Evolutionary conservation across 495 filamentous ascomycete genomes (phyloP), one percentile per base, ranked within the genome.

Genomic region (Tuber microsphaerosporum): DNA sequence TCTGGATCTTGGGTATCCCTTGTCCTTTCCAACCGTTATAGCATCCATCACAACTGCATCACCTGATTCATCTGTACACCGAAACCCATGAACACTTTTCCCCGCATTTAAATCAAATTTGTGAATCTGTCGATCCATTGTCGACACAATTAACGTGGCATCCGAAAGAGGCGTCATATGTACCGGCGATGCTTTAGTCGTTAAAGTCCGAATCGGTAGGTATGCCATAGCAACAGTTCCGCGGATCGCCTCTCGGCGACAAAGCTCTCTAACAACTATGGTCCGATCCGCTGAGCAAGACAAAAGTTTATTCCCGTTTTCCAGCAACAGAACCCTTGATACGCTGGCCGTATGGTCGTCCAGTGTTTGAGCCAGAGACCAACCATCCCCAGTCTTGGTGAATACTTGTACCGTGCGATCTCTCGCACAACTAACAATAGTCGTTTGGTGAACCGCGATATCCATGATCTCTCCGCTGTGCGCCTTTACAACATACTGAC

Each of bases 321-420:
- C 85, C 14, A 89, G 83, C 79, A 93, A 91, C 16, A 90, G 81
- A 43, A 93, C 79, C 37, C 89, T 86, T 37, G 84, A 88, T 19
- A 94, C 90, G 61, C 89, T 89, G 1, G 89, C 91, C 26, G 91
- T 90, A 82, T 94, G 92, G 56, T 94, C 92, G 76, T 93, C 90
- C 82, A 94, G 85, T 0, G 92, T 93, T 82, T 94, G 92, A 48
- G 91, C 84, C 48, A 94, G 82, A 68, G 87, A 85, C 81, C 91
- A 87, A 9, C 85, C 85, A 0, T 85, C 85, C 0, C 86, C 84
- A 44, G 83, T 83, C 80, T 88, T 88, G 73, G 89, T 86, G 83
- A 97, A 98, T 31, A 98, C 86, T 83, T 99, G 95, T 34, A 95
- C 88, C 71, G 91, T 97, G 69, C 95, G 91, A 85, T 99, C 95